A percentile compares a stretch with the other conserved stretches of the same genome.
phyloP scores from a whole-genome alignment of 2,329 filamentous ascomycete species.

The Talaromyces sp. region DNA sequence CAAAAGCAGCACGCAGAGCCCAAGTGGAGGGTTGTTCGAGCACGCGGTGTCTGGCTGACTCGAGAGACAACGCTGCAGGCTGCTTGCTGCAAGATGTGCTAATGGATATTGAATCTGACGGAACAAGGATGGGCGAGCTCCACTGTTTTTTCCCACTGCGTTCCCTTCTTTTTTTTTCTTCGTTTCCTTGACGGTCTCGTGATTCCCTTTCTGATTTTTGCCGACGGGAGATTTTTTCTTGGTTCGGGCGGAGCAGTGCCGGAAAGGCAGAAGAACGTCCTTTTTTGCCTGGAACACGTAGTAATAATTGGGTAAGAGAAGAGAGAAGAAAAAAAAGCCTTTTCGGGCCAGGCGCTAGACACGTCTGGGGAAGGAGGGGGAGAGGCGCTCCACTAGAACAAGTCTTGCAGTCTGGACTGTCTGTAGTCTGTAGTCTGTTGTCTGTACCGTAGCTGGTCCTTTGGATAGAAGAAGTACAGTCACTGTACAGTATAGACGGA shows the following conservation, averaged over 20 bases:
- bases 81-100: neutral
- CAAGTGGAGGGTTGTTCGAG: slow-evolving; percentile 1
- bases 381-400: no score
- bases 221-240: neutral
- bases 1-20: neutral
- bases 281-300: neutral
- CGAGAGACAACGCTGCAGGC: neutral
- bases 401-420: no score
- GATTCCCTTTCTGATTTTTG: neutral
- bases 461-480: no score
- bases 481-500: no score
- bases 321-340: neutral
- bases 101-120: slow-evolving; percentile 1
- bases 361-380: no score
- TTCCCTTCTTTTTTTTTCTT: neutral
- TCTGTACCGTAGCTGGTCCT: no score
- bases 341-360: no score
- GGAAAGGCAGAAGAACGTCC: neutral
- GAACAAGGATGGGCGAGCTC: neutral
- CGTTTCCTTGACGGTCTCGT: neutral
- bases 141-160: neutral
- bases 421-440: no score
- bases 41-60: neutral
- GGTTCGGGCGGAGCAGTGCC: neutral
- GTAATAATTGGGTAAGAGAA: neutral